A percentile compares a stretch with the other conserved stretches of the same genome.
These are phyloP conservation scores for Penicillium canariense DNA, from an alignment of 495 filamentous ascomycete genomes.

Conservation along the genomic window DNA sequence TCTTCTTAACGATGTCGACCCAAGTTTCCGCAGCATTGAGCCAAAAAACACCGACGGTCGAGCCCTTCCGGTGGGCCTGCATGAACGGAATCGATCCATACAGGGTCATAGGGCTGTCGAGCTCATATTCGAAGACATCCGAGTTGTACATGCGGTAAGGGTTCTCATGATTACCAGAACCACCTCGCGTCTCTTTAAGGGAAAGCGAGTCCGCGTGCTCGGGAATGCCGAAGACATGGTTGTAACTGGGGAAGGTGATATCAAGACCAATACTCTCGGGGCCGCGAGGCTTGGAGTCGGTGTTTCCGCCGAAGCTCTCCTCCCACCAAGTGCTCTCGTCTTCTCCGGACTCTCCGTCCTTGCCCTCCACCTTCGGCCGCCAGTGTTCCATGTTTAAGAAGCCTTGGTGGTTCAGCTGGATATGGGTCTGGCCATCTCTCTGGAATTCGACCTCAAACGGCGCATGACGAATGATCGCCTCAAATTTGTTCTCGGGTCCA, in stretches of 20 bases:
- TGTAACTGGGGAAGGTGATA: slow-evolving; percentile 87
- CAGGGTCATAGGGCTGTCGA: slow-evolving; percentile 97
- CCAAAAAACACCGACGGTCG: slow-evolving; percentile 98
- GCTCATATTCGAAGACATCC: slow-evolving; percentile 96
- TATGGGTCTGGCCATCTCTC: slow-evolving; percentile 74
- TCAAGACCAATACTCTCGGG: slow-evolving; percentile 90
- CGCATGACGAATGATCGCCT: slow-evolving; percentile 75
- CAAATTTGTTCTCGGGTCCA: slow-evolving; percentile 70
- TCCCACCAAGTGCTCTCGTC: slow-evolving; percentile 98
- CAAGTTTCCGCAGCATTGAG: slow-evolving; percentile 96
- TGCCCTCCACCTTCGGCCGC: slow-evolving; percentile 79
- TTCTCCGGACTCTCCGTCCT: slow-evolving; percentile 46
- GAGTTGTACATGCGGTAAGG: slow-evolving; percentile 96
- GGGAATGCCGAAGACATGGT: slow-evolving; percentile 91
- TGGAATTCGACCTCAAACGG: slow-evolving; percentile 86
- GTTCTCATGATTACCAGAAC: slow-evolving; percentile 76
- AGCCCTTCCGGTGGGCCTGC: slow-evolving; percentile 92
- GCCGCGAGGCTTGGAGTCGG: slow-evolving; percentile 84
- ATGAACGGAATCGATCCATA: slow-evolving; percentile 95
- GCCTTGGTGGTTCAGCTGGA: slow-evolving; percentile 84
- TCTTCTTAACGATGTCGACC: slow-evolving; percentile 89
- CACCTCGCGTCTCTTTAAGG: slow-evolving; percentile 83
- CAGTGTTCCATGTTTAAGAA: slow-evolving; percentile 93
- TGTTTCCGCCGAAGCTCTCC: slow-evolving; percentile 89
- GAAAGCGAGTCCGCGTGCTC: slow-evolving; percentile 88